phyloP scores from a whole-genome alignment of 257 asterid genomes.

The Ballota nigra region DNA sequence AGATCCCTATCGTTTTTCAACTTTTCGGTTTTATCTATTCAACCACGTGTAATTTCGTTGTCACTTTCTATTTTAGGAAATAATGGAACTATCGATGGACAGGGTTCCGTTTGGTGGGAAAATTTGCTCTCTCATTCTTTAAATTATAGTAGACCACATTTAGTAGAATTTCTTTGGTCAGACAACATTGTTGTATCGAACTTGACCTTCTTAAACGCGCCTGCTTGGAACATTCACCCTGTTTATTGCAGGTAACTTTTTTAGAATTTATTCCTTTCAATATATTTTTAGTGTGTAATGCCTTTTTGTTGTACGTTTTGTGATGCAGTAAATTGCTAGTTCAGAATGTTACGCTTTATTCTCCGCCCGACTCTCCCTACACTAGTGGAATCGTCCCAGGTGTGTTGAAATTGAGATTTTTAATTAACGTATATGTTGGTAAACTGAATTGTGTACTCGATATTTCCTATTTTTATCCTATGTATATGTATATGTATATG shows the following conservation, averaged over 20 bases:
- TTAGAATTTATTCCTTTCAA: not conserved
- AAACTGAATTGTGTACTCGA: not conserved
- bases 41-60: not conserved
- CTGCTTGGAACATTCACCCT: slow-evolving; percentile 85
- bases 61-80: slow-evolving; percentile 49
- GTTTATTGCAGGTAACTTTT: slow-evolving; percentile 83
- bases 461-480: not conserved
- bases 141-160: slow-evolving; percentile 88
- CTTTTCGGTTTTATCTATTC: not conserved
- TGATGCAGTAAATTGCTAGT: slow-evolving; percentile 79
- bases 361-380: slow-evolving; percentile 82
- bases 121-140: slow-evolving; percentile 46
- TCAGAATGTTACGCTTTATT: slow-evolving; percentile 73
- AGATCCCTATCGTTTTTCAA: not conserved
- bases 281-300: not conserved
- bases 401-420: slow-evolving; percentile 28
- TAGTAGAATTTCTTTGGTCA: slow-evolving; percentile 70
- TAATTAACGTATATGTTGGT: not conserved
- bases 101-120: slow-evolving; percentile 97
- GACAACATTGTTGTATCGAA: slow-evolving; percentile 73
- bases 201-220: slow-evolving; percentile 86
- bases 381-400: slow-evolving; percentile 96
- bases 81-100: slow-evolving; percentile 95
- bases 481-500: too few species aligned
- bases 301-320: not conserved